Base-by-base conservation (phyloP, 306 rosid species). In the Vicia sativa region DNA sequence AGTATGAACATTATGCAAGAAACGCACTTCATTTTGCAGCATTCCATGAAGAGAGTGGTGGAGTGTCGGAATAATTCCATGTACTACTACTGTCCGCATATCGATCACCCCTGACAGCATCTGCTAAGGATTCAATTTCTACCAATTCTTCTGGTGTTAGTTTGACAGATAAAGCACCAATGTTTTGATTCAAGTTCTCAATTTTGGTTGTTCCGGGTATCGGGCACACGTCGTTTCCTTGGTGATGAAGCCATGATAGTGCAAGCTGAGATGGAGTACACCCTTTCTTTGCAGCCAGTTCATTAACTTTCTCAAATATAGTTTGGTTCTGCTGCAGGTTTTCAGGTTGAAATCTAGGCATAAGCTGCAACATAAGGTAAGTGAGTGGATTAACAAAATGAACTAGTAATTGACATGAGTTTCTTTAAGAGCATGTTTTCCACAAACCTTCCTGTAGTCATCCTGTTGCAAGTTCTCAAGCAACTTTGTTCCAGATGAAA, bases 171-270 rank as follows among this genome's bases (percentile, higher is more conserved):
- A 91, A 61, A 56, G 91, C 91, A 4, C 67, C 86, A 1, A 86
- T 77, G 48, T 91, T 91, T 52, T 87, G 80, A 45, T 88, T 67
- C 0, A 88, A 56, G 78, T 88, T 86, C 61, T 73, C 78, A 8
- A 81, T 70, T 74, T 85, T 86, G 2, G 97, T 91, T 29, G 97
- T 91, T 78, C 97, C 96, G 0, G 96, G 97, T 14, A 86, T 88
- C 0, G 95, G 89, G 34, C 85, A 79, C 43, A 85, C 89, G 0
- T 85, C 91, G 0, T 76, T 80, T 21, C 95, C 91, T 52, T 88
- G 87, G 61, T 88, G 89, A 31, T 80, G 91, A 76, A 86, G 78
- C 91, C 89, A 88, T 0, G 91, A 87, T 66, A 86, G 23, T n/a
- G 87, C 89, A 41, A 82, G 83, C 65, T 86, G 89, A n/a, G 95